Conservation (phyloP, 495 filamentous ascomycete species). For the Jackrogersella minutella region DNA sequence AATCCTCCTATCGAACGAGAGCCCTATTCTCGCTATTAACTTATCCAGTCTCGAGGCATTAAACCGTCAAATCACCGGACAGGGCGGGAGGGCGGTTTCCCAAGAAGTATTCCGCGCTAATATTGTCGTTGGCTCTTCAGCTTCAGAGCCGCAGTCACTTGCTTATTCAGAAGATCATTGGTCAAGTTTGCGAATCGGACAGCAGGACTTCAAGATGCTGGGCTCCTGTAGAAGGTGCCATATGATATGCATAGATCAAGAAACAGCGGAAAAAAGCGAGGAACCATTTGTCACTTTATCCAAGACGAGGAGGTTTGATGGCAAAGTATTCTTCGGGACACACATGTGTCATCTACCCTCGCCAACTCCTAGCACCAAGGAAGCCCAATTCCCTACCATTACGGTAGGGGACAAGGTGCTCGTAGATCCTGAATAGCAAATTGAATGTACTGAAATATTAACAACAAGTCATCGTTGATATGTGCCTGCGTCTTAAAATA, state of each 20-base stretch:
- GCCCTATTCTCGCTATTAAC: constrained; percentile 85
- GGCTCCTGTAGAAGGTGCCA: constrained; percentile 88
- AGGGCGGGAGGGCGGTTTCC: constrained; percentile 65
- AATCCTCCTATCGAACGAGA: constrained; percentile 89
- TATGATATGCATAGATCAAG: constrained; percentile 93
- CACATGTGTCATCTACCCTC: constrained; percentile 68
- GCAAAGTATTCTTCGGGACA: constrained; percentile 85
- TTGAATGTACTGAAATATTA: neutral
- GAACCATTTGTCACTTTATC: constrained; percentile 90
- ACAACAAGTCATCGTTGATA: neutral
- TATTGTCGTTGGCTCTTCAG: constrained; percentile 67
- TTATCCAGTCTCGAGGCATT: constrained; percentile 79
- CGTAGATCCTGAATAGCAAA: constrained; percentile 34
- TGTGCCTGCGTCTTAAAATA: neutral
- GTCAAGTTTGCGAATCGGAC: constrained; percentile 59
- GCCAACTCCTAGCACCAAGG: constrained; percentile 27
- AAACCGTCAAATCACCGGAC: constrained; percentile 71
- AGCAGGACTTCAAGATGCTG: constrained; percentile 70
- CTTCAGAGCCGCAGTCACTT: neutral
- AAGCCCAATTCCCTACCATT: constrained; percentile 60
- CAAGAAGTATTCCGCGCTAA: constrained; percentile 83
- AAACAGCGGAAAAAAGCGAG: constrained; percentile 75
- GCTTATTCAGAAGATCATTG: constrained; percentile 66
- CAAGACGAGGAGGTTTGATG: constrained; percentile 81
- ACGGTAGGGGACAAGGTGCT: constrained; percentile 64